Percentiles rank a stretch among this genome's conserved stretches.
These are phyloP conservation scores for Podila epigama DNA, from an alignment of 192 early-diverging fungal genomes.

Conservation along the genomic window DNA sequence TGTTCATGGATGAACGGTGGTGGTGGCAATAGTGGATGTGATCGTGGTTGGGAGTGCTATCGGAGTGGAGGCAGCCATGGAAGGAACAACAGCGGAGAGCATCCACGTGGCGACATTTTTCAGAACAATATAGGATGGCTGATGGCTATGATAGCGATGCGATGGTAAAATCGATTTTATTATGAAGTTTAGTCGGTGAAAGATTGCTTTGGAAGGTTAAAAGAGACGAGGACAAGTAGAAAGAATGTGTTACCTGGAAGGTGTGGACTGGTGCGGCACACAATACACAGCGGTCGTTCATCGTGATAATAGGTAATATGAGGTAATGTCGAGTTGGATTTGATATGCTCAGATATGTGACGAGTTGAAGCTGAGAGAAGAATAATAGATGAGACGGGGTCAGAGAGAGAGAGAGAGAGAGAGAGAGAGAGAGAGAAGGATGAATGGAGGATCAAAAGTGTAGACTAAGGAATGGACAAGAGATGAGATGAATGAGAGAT, in stretches of 20 bases:
- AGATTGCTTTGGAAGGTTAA: not conserved
- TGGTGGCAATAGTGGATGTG: not conserved
- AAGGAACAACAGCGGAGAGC: constrained; percentile 6
- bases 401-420: not conserved
- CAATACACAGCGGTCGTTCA: not conserved
- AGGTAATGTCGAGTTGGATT: too few relatives aligned
- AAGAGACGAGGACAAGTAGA: not conserved
- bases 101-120: constrained; percentile 1
- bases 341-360: not conserved
- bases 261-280: not conserved
- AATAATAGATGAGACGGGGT: not conserved
- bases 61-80: not conserved
- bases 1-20: not conserved
- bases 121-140: constrained; percentile 8
- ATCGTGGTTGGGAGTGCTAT: not conserved
- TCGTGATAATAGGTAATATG: not conserved
- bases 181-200: too few relatives aligned
- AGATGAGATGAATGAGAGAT: not conserved
- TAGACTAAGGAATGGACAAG: not conserved
- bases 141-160: too few relatives aligned
- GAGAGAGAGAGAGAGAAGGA: not conserved
- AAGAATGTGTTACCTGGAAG: not conserved
- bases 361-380: not conserved
- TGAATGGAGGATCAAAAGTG: not conserved
- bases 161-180: too few relatives aligned